A percentile compares a stretch with the other conserved stretches of the same genome.
phyloP scores from a whole-genome alignment of 352 stramenopile genomes.

The Phytophthora fragariae region DNA sequence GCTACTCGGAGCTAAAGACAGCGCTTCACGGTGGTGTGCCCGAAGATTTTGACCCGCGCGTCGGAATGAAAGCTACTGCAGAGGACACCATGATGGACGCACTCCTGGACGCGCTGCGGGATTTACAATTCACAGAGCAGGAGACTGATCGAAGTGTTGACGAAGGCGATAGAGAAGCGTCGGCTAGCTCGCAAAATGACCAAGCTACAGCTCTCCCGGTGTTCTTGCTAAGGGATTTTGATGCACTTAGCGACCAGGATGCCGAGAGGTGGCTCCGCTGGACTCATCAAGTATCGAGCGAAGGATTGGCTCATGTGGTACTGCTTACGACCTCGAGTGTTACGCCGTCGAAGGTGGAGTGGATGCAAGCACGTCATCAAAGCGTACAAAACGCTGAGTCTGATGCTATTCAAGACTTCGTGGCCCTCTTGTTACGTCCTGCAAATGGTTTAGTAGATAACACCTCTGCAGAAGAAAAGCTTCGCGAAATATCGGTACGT shows the following conservation, averaged over 20 bases:
- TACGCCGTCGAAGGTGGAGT: conserved; percentile 55
- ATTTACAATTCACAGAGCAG: conserved; percentile 18
- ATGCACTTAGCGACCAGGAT: conserved; percentile 46
- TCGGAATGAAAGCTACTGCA: conserved; percentile 15
- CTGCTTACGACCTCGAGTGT: conserved; percentile 49
- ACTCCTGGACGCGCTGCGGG: conserved; percentile 29
- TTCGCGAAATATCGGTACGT: conserved; percentile 49
- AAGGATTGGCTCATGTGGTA: conserved; percentile 65
- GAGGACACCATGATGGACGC: conserved; percentile 42
- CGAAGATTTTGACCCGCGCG: conserved; percentile 45
- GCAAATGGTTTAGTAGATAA: conserved; percentile 56
- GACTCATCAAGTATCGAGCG: conserved; percentile 55
- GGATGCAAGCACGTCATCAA: conserved; percentile 47
- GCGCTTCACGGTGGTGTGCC: conserved; percentile 54
- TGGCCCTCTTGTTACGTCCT: conserved; percentile 69
- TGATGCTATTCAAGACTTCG: conserved; percentile 45
- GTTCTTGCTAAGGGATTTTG: conserved; percentile 70
- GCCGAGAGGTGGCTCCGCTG: conserved; percentile 54
- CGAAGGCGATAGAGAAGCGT: not conserved
- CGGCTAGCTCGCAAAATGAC: not conserved
- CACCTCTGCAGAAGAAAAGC: conserved; percentile 58
- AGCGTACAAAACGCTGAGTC: conserved; percentile 8
- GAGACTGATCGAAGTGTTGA: not conserved
- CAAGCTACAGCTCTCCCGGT: conserved; percentile 34
- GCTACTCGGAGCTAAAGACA: conserved; percentile 54